Evolutionary conservation across 164 flowering plant genomes (phyloP), one percentile per base, ranked within the genome.

Genomic region (Annona cherimola): DNA sequence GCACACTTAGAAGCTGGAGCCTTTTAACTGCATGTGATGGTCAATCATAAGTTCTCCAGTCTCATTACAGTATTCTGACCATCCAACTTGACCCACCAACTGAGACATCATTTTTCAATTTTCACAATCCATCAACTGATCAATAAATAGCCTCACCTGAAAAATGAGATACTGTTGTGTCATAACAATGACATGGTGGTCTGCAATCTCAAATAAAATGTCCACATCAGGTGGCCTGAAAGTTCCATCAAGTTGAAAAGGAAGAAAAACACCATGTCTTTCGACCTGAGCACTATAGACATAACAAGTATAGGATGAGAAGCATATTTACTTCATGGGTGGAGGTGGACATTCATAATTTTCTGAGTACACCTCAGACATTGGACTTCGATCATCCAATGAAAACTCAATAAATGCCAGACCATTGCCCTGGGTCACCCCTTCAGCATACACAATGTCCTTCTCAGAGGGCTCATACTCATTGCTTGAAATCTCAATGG

Each of bases 401-500:
- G 81, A 77, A 72, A 83, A 83, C 39, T 83, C 82, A 12, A 81
- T 59, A 45, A 67, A 79, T 14, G 84, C 65, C 61, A 81, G 73
- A 61, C 86, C 82, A 73, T 83, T 81, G 74, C 82, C 70, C 63
- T 73, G 82, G 18, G 82, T 71, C 59, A 83, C 80, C 46, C 86
- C 86, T 76, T 83, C 84, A 66, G 86, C 84, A 66, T 77, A 79
- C 69, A 83, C 72, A 39, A 83, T 81, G 76, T 83, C 86, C 43
- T 61, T 77, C 75, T 83, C 82, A 3, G 86, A 81, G 69, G 84
- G 82, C 76, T 79, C 82, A 68, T 83, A 83, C 69, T 81, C 86
- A 66, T 81, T 81, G 75, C 84, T 74, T 12, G 86, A 83, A 69
- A 83, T 74, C 72, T 81, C 86, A 67, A 83, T 75, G 50, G 79